These are phyloP conservation scores for Pascua guehoae DNA, from an alignment of 1,284 basidiomycete genomes.

Conservation along the genomic window DNA sequence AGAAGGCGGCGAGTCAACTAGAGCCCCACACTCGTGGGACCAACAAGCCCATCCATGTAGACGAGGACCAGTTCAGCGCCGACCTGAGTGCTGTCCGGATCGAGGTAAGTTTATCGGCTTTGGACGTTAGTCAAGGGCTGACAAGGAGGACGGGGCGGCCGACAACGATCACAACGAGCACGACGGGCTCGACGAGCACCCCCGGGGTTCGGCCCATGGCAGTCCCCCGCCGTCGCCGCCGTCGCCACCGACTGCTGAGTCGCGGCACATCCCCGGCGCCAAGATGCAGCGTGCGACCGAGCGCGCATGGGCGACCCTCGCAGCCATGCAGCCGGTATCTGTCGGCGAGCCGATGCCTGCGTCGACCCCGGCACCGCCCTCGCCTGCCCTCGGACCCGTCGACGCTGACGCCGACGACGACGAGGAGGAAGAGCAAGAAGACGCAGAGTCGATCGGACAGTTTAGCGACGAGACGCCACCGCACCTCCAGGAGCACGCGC, in stretches of 20 bases:
- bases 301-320: conserved; percentile 7
- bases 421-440: background rate
- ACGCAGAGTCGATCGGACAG: conserved; percentile 3
- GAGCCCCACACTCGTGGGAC: no score
- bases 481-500: background rate
- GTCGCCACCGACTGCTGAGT: no score
- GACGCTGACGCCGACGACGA: background rate
- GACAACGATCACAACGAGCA: background rate
- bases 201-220: no score
- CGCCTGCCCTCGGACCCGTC: background rate
- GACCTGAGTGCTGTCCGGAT: no score
- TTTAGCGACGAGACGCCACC: conserved; percentile 3
- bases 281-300: conserved; percentile 6
- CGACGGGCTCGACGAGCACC: background rate
- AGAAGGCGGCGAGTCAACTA: no score
- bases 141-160: background rate
- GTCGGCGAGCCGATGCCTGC: background rate
- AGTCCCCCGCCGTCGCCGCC: no score
- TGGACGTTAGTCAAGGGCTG: background rate
- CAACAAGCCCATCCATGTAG: no score
- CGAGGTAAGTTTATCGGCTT: no score
- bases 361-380: background rate
- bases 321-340: background rate
- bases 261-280: background rate
- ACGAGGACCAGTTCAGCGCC: no score